Conservation (phyloP, 441 rosid species). For the Melastoma candidum region DNA sequence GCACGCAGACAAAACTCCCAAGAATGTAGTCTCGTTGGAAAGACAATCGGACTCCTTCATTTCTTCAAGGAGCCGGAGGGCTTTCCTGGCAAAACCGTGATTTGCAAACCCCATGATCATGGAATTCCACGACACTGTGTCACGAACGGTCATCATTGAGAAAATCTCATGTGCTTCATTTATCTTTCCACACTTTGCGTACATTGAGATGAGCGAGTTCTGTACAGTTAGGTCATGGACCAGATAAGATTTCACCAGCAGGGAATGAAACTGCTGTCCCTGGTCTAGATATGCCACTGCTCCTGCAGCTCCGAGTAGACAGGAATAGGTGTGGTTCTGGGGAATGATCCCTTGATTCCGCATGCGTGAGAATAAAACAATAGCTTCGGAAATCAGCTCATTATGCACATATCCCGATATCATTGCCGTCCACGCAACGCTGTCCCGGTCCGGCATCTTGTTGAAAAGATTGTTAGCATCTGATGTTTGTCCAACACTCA, state of each 20-base stretch:
- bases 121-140: constrained; percentile 72
- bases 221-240: constrained; percentile 46
- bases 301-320: constrained; percentile 71
- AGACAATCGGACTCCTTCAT: constrained; percentile 40
- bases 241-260: constrained; percentile 36
- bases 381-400: constrained; percentile 62
- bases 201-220: constrained; percentile 73
- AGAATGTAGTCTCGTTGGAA: constrained; percentile 63
- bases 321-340: constrained; percentile 40
- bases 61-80: constrained; percentile 21
- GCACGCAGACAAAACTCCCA: constrained; percentile 68
- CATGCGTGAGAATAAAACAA: constrained; percentile 43
- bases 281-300: constrained; percentile 27
- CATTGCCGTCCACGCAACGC: constrained; percentile 72
- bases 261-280: constrained; percentile 46
- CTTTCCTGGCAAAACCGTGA: no score
- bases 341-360: constrained; percentile 34
- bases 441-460: constrained; percentile 32
- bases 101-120: constrained; percentile 36
- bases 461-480: constrained; percentile 40
- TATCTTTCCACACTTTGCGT: constrained; percentile 70
- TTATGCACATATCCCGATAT: constrained; percentile 75
- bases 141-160: constrained; percentile 37
- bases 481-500: constrained; percentile 34
- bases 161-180: constrained; percentile 42